Evolutionary conservation across 768 basidiomycete species (phyloP), one percentile per base, ranked within the genome.

Genomic region (Gloeopeniophorella convolvens): DNA sequence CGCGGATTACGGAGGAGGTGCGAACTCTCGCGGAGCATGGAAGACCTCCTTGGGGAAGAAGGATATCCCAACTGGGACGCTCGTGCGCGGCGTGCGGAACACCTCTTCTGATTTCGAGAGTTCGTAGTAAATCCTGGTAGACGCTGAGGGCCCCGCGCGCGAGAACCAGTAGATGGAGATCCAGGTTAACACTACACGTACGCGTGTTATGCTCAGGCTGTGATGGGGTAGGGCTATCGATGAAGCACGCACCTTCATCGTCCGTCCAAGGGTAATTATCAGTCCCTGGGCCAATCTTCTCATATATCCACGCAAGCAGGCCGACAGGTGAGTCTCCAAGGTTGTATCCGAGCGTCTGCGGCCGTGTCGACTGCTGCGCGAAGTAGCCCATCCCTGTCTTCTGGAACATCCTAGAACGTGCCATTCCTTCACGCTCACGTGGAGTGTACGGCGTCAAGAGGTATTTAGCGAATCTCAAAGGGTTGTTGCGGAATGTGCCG

Each of bases 321-420:
- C 73, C 79, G 12, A 68, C 68, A 13, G 79, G 79, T 16, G 77
- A 78, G 54, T 81, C 79, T 4, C 75, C 64, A 5, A 81, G 63
- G 13, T 65, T 59, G 51, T 80, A 80, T 3, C 76, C 78, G 26
- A 65, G 33, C n/a, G n/a, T n/a, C n/a, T n/a, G n/a, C n/a, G n/a
- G n/a, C n/a, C n/a, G n/a, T n/a, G n/a, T n/a, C n/a, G n/a, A n/a
- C n/a, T n/a, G n/a, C n/a, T n/a, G n/a, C n/a, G n/a, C n/a, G n/a
- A n/a, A n/a, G n/a, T n/a, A n/a, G n/a, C n/a, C n/a, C n/a, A n/a
- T n/a, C n/a, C n/a, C n/a, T n/a, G n/a, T n/a, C n/a, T n/a, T n/a
- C n/a, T n/a, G n/a, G n/a, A n/a, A n/a, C n/a, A n/a, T n/a, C n/a
- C n/a, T n/a, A n/a, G n/a, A n/a, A n/a, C n/a, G n/a, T n/a, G n/a